phyloP scores from a whole-genome alignment of 139 green algal species.

The Spirogloea muscicola region DNA sequence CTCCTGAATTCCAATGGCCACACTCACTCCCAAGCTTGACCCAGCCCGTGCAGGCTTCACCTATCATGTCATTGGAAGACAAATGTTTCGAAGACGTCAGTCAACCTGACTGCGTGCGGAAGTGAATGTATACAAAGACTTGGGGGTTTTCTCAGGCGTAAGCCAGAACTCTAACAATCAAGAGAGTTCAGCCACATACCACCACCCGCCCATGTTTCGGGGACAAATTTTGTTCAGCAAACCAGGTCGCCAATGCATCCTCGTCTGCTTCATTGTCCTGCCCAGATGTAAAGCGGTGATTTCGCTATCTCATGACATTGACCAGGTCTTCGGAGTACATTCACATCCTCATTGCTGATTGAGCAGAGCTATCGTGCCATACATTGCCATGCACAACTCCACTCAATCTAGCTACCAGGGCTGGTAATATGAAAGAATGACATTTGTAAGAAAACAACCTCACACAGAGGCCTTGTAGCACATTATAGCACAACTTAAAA shows the following conservation, averaged over 20 bases:
- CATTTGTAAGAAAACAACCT: constrained; percentile 1
- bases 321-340: background rate
- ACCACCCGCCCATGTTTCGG: constrained; percentile 15
- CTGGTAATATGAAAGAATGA: too few species aligned
- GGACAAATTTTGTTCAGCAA: background rate
- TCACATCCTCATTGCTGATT: background rate
- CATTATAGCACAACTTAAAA: background rate
- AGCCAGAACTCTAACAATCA: background rate
- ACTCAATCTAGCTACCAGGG: too few species aligned
- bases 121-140: too few species aligned
- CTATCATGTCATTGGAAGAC: constrained; percentile 16
- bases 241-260: constrained; percentile 14
- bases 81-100: background rate
- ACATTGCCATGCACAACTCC: too few species aligned
- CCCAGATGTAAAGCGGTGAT: constrained; percentile 19
- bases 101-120: background rate
- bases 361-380: background rate
- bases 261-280: constrained; percentile 13
- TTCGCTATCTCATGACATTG: background rate
- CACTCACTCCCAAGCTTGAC: constrained; percentile 47
- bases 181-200: constrained; percentile 15
- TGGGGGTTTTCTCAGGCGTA: too few species aligned
- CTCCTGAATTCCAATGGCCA: constrained; percentile 24
- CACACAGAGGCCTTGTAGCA: background rate
- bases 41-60: constrained; percentile 49